phyloP scores from a whole-genome alignment of 1,284 basidiomycete genomes.

The Kwoniella shivajii region DNA sequence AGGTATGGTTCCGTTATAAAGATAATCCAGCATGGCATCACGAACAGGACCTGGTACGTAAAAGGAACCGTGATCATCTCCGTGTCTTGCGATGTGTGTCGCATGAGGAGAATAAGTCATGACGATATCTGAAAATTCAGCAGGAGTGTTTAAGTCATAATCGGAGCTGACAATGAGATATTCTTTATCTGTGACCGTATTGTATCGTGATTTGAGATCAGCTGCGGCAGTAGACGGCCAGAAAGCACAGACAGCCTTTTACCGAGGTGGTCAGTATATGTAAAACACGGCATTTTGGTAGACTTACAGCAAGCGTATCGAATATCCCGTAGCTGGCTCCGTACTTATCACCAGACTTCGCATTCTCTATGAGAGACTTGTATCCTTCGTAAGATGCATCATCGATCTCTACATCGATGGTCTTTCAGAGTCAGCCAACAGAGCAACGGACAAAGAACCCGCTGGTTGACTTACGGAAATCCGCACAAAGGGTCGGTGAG shows the following conservation, averaged over 20 bases:
- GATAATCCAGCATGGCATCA: neutral
- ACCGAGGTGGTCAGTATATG: neutral
- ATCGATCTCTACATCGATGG: too few species aligned
- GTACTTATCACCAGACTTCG: too few species aligned
- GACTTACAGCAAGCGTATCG: neutral
- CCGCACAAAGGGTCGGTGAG: neutral
- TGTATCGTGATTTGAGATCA: neutral
- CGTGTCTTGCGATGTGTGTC: neutral
- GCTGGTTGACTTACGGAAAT: too few species aligned
- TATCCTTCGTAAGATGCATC: too few species aligned
- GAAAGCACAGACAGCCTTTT: neutral
- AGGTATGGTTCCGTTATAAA: neutral
- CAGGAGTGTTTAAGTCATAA: neutral
- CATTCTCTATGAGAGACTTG: too few species aligned
- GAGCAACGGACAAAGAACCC: too few species aligned
- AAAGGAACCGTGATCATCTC: neutral
- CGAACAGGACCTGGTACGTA: neutral
- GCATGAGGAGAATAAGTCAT: neutral
- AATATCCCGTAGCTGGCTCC: too few species aligned
- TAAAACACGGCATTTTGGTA: neutral
- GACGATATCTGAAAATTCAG: neutral
- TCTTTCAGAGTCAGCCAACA: too few species aligned
- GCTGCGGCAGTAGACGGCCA: neutral
- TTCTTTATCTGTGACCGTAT: neutral
- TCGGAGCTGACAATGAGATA: neutral